phyloP scores from a whole-genome alignment of 1,284 basidiomycete genomes.

The Trichosporon coremiiforme region DNA sequence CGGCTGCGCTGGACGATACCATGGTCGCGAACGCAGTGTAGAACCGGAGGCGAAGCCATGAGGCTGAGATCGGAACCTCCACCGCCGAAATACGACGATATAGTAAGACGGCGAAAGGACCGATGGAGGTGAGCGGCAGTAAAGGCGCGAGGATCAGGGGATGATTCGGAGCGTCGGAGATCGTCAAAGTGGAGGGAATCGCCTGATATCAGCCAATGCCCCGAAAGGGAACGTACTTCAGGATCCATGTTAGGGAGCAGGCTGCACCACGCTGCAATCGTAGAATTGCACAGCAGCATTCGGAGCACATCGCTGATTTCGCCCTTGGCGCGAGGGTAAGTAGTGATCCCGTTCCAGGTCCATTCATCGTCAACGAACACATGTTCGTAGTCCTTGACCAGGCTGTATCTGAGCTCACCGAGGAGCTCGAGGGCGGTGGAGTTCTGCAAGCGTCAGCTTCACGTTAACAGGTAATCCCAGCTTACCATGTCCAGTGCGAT shows the following conservation, averaged over 20 bases:
- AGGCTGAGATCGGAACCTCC: background rate
- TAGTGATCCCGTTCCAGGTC: slow-evolving; percentile 7
- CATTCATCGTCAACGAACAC: background rate
- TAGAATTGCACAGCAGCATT: slow-evolving; percentile 29
- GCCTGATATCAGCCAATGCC: background rate
- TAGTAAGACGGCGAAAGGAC: slow-evolving; percentile 20
- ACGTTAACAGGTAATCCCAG: no score
- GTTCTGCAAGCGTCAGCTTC: slow-evolving; percentile 30
- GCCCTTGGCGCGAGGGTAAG: slow-evolving; percentile 23
- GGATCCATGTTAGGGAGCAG: slow-evolving; percentile 28
- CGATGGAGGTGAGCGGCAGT: slow-evolving; percentile 11
- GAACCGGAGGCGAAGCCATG: slow-evolving; percentile 26
- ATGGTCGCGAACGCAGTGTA: slow-evolving; percentile 21
- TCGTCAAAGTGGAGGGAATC: slow-evolving; percentile 15
- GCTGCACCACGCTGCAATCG: slow-evolving; percentile 37
- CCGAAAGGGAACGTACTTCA: slow-evolving; percentile 23
- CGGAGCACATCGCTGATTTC: slow-evolving; percentile 27
- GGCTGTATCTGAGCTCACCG: slow-evolving; percentile 26
- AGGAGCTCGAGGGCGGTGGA: slow-evolving; percentile 34
- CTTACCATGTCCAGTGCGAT: slow-evolving; percentile 42
- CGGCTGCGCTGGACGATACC: slow-evolving; percentile 12
- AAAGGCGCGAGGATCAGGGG: slow-evolving; percentile 27
- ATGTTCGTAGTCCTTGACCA: slow-evolving; percentile 37
- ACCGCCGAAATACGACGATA: slow-evolving; percentile 21
- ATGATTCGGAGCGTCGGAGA: slow-evolving; percentile 10